A percentile compares a stretch with the other conserved stretches of the same genome.
Conservation (phyloP, 257 asterid species). For the Solanum appendiculatum region DNA sequence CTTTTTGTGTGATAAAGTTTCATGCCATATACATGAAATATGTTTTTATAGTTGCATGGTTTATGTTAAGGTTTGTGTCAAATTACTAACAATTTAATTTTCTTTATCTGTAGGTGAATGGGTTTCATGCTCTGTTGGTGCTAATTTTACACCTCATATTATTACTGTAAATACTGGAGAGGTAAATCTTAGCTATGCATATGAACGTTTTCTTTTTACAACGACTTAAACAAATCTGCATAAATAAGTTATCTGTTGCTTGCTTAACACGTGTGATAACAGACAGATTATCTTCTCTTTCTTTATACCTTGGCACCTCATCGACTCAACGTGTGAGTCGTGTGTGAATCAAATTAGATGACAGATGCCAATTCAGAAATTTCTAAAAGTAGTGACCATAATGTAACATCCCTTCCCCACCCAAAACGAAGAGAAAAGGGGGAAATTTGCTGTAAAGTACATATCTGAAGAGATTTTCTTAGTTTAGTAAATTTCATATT, state of each 20-base stretch:
- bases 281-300: not conserved
- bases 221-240: not conserved
- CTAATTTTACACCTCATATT: conserved; percentile 80
- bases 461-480: too few relatives aligned
- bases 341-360: not conserved
- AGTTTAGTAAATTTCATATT: not conserved
- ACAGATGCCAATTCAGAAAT: not conserved
- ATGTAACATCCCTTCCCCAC: not conserved
- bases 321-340: not conserved
- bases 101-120: conserved; percentile 56
- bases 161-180: conserved; percentile 79
- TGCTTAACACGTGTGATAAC: not conserved
- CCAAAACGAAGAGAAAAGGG: not conserved
- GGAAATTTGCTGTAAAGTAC: not conserved
- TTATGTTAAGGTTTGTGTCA: not conserved
- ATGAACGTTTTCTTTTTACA: not conserved
- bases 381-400: not conserved
- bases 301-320: not conserved
- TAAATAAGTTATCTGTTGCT: not conserved
- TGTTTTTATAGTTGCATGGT: not conserved
- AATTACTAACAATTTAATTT: conserved; percentile 2
- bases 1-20: not conserved
- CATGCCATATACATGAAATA: not conserved
- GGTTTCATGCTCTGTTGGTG: conserved; percentile 78
- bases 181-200: conserved; percentile 26